These are phyloP conservation scores for Kitagawia praeruptora DNA, from an alignment of 129 eudicot genomes.

Conservation along the genomic window DNA sequence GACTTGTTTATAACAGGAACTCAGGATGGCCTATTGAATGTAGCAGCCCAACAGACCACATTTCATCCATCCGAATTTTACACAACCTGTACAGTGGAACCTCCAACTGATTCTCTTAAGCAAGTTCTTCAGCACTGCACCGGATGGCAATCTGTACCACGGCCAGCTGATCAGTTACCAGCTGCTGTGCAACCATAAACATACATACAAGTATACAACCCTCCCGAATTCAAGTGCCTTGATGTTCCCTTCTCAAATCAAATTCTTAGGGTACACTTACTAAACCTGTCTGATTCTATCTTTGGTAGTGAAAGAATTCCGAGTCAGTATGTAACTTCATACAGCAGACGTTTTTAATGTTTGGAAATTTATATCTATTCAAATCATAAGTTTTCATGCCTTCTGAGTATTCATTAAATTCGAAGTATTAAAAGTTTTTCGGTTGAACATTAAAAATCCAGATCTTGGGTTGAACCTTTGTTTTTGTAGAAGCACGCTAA, in stretches of 20 bases:
- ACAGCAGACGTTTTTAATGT: background rate
- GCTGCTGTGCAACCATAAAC: background rate
- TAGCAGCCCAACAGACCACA: slow-evolving; percentile 11
- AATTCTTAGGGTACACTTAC: background rate
- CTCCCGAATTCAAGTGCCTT: background rate
- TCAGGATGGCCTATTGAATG: slow-evolving; percentile 32
- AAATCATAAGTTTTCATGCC: no score
- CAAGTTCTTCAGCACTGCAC: slow-evolving; percentile 42
- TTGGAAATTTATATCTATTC: no score
- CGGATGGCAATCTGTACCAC: slow-evolving; percentile 60
- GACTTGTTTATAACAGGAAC: slow-evolving; percentile 61
- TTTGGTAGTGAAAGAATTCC: background rate
- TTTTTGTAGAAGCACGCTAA: no score
- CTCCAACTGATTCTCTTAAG: slow-evolving; percentile 57
- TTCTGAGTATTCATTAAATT: no score
- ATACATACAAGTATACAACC: background rate
- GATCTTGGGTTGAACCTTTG: background rate
- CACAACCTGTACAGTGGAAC: slow-evolving; percentile 48
- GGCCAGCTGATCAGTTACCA: slow-evolving; percentile 30
- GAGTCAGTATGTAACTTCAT: background rate
- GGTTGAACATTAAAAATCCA: no score
- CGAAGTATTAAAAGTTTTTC: no score
- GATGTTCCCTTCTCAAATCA: background rate
- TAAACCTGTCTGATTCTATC: no score
- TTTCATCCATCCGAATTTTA: slow-evolving; percentile 69